Conservation (phyloP, 768 basidiomycete species). For the Macrolepiota dolichaula region DNA sequence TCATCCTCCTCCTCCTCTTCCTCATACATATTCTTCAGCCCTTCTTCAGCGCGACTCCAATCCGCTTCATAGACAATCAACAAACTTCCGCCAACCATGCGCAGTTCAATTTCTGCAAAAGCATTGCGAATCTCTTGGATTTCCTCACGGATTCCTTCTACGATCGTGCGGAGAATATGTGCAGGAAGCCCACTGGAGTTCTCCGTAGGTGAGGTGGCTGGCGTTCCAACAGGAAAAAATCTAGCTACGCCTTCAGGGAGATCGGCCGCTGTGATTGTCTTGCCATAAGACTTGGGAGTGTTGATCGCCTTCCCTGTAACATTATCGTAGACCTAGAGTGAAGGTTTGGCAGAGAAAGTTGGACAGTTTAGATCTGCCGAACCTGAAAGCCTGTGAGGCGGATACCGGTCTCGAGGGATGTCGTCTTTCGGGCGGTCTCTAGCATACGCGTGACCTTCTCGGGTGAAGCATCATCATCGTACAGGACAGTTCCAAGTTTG, state of each 20-base stretch:
- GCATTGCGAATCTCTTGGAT: constrained; percentile 34
- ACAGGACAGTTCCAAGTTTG: constrained; percentile 91
- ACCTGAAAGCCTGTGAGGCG: constrained; percentile 92
- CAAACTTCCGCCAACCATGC: constrained; percentile 81
- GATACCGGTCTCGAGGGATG: constrained; percentile 72
- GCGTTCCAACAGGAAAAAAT: constrained; percentile 65
- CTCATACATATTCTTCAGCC: constrained; percentile 26
- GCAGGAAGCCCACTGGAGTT: constrained; percentile 51
- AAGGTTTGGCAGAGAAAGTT: constrained; percentile 4
- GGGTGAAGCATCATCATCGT: constrained; percentile 59
- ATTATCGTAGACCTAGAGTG: constrained; percentile 68
- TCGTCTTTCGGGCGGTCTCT: constrained; percentile 63
- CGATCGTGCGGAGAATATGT: constrained; percentile 50
- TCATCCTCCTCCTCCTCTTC: constrained; percentile 32
- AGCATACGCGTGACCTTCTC: constrained; percentile 83
- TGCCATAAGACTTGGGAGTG: constrained; percentile 78
- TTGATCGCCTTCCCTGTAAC: constrained; percentile 48
- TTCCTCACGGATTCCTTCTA: constrained; percentile 51
- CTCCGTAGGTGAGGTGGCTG: constrained; percentile 9
- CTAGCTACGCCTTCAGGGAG: constrained; percentile 72
- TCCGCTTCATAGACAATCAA: constrained; percentile 73
- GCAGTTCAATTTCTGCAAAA: constrained; percentile 55
- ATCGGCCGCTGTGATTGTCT: constrained; percentile 61
- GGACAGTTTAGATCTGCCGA: constrained; percentile 17
- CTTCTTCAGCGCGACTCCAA: constrained; percentile 38